phyloP scores from a whole-genome alignment of 2,329 filamentous ascomycete genomes.

The Pleurostoma richardsiae region DNA sequence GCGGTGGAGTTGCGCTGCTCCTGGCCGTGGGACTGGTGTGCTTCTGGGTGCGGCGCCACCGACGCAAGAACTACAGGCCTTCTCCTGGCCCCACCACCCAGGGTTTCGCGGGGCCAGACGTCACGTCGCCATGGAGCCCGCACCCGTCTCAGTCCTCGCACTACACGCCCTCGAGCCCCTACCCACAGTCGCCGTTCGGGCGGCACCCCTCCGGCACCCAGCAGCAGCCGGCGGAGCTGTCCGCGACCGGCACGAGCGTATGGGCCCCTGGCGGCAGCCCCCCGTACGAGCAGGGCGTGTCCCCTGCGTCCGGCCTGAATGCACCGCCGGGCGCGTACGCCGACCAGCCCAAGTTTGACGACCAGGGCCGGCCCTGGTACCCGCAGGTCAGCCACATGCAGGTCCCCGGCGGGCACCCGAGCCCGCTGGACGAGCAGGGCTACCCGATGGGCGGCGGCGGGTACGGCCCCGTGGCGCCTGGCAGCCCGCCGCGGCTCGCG shows the following conservation, averaged over 20 bases:
- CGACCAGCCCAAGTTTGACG: slow-evolving; percentile 7
- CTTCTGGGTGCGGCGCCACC: slow-evolving; percentile 22
- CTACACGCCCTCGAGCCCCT: neutral
- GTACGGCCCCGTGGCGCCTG: neutral
- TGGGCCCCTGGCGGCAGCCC: neutral
- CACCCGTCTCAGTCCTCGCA: neutral
- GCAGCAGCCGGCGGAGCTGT: slow-evolving; percentile 4
- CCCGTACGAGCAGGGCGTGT: neutral
- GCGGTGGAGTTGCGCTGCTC: slow-evolving; percentile 22
- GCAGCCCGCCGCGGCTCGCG: neutral
- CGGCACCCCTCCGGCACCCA: neutral
- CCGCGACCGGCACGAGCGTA: neutral
- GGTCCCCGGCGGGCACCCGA: neutral
- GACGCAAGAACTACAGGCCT: neutral
- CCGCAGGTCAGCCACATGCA: slow-evolving; percentile 5
- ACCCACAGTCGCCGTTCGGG: neutral
- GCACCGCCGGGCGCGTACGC: neutral
- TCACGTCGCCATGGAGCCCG: neutral
- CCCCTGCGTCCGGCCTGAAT: neutral
- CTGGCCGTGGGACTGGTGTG: slow-evolving; percentile 18
- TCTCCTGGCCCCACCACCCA: neutral
- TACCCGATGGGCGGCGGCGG: neutral
- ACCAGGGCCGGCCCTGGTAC: slow-evolving; percentile 3
- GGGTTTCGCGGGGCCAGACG: neutral
- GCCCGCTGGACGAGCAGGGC: neutral